Base-by-base conservation (phyloP, 345 rosid genomes). In the Populus tremula region DNA sequence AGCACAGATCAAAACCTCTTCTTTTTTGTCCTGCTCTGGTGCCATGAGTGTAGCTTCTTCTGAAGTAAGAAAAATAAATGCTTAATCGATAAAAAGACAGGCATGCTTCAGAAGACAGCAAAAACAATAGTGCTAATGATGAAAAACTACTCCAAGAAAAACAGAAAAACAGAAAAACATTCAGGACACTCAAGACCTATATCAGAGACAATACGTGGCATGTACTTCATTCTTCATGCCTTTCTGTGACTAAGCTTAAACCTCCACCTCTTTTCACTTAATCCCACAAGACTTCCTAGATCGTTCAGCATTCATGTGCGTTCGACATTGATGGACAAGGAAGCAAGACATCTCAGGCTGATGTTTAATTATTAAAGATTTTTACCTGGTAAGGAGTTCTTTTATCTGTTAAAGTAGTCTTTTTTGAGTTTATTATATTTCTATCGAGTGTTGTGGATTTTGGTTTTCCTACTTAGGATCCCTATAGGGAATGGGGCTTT, bases 1-100 rank as follows among this genome's bases (percentile, higher is more conserved):
- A 76, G 71, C 35, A 84, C 78, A 79, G 80, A 83, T 69, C 49
- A 74, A 77, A 53, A 91, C 98, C 97, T 90, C 88, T 75, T 77
- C 78, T 63, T 75, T 82, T 81, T 73, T 82, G 77, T 74, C 84
- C 76, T 76, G 85, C 78, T 77, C 82, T 68, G 76, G 78, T 70
- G 77, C 36, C 82, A 41, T 78, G 47, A 71, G 77, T 85, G 66
- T 87, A 80, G 54, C 80, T 72, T 84, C 90, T 47, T 86, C 96
- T 91, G 88, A 67, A 87, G 84, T 8, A 20, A 81, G 54, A 78
- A 31, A 63, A 38, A 75, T 16, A 81, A 54, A 80, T 68, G 64
- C 23, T 83, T 71, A 71, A 81, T 49, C 64, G 47, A 76, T 63
- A 45, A 75, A 69, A 71, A 20, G 59, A 69, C 50, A 14, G 69